phyloP scores from a whole-genome alignment of 2,329 filamentous ascomycete species.

The Ophiosphaerella narmari region DNA sequence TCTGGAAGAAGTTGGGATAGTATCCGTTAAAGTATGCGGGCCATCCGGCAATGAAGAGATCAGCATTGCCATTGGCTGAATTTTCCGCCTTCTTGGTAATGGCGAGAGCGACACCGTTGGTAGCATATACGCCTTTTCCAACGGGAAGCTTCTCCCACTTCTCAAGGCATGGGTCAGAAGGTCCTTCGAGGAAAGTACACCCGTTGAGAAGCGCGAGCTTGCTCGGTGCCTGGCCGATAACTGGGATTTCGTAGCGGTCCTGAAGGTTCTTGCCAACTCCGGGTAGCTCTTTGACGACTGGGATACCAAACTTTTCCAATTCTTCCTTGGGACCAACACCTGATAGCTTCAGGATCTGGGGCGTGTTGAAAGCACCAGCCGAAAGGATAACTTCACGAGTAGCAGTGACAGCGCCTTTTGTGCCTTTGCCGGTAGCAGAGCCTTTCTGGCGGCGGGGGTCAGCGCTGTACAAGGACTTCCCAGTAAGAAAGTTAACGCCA shows the following conservation, averaged over 20 bases:
- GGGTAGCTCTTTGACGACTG: slow-evolving; percentile 59
- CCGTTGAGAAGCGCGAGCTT: slow-evolving; percentile 43
- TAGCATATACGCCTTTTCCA: slow-evolving; percentile 52
- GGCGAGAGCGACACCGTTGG: slow-evolving; percentile 58
- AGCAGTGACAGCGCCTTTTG: slow-evolving; percentile 33
- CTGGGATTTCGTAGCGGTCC: slow-evolving; percentile 59
- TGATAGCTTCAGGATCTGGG: slow-evolving; percentile 65
- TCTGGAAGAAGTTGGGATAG: slow-evolving; percentile 58
- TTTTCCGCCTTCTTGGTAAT: slow-evolving; percentile 47
- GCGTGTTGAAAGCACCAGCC: slow-evolving; percentile 63
- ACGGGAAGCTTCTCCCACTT: slow-evolving; percentile 47
- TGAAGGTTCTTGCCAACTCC: slow-evolving; percentile 69
- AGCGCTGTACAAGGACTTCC: slow-evolving; percentile 47
- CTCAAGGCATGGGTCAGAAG: slow-evolving; percentile 52
- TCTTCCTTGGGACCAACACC: slow-evolving; percentile 64
- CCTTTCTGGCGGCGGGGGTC: slow-evolving; percentile 35
- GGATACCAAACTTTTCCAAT: slow-evolving; percentile 60
- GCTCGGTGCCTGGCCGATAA: slow-evolving; percentile 51
- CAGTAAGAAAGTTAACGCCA: slow-evolving; percentile 48
- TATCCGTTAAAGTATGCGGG: slow-evolving; percentile 59
- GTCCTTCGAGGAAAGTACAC: slow-evolving; percentile 45
- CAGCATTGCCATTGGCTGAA: slow-evolving; percentile 51
- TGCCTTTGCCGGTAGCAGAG: slow-evolving; percentile 12
- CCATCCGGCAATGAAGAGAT: slow-evolving; percentile 60
- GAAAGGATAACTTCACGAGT: slow-evolving; percentile 33